These are phyloP conservation scores for Leishmania braziliensis DNA, from an alignment of 208 protist genomes.

Conservation along the genomic window DNA sequence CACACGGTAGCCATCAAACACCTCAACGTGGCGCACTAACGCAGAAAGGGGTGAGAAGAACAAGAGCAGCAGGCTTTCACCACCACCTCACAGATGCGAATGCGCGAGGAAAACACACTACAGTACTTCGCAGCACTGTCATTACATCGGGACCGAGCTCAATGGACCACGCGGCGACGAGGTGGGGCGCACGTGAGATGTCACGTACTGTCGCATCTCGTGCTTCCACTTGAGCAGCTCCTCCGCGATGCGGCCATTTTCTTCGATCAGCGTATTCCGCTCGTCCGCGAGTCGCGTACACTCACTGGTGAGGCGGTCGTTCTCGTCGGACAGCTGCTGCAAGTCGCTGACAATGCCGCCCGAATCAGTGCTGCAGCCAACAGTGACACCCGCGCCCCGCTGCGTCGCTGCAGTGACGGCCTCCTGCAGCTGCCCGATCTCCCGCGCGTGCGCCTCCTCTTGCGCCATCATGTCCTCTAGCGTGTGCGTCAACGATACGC, in stretches of 20 bases:
- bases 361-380: neutral
- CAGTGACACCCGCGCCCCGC: constrained; percentile 9
- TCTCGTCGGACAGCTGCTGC: constrained; percentile 46
- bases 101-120: neutral
- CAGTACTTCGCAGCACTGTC: neutral
- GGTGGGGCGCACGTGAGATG: constrained; percentile 22
- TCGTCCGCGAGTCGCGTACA: constrained; percentile 50
- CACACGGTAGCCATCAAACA: neutral
- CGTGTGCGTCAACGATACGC: constrained; percentile 37
- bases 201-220: constrained; percentile 47
- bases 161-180: constrained; percentile 15
- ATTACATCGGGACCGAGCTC: neutral
- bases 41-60: neutral
- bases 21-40: neutral
- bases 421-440: constrained; percentile 35
- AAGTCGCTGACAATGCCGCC: constrained; percentile 32
- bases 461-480: constrained; percentile 49
- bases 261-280: constrained; percentile 45
- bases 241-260: constrained; percentile 52
- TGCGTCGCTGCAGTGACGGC: constrained; percentile 15
- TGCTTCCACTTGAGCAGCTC: constrained; percentile 61
- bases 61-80: neutral
- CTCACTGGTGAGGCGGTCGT: constrained; percentile 54
- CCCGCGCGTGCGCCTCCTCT: constrained; percentile 39
- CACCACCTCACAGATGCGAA: neutral